Conservation (phyloP, 768 basidiomycete species). For the Kwoniella europaea region DNA sequence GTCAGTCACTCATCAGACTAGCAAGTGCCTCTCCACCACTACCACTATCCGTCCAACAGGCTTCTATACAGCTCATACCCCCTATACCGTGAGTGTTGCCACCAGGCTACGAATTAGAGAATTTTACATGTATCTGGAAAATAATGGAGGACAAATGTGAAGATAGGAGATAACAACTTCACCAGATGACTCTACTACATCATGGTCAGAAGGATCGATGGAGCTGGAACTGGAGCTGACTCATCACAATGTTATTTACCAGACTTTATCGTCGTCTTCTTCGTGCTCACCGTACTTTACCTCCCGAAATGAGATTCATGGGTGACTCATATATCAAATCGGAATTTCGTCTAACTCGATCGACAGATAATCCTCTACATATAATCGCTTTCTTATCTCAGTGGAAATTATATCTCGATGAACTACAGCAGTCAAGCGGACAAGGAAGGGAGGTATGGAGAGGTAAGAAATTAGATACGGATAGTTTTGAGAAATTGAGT, state of each 20-base stretch:
- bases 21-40: constrained; percentile 68
- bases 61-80: constrained; percentile 74
- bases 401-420: constrained; percentile 91
- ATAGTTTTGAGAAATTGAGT: constrained; percentile 62
- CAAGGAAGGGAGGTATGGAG: constrained; percentile 34
- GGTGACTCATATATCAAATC: constrained; percentile 86
- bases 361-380: constrained; percentile 80
- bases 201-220: no score
- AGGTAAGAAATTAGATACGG: constrained; percentile 55
- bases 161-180: no score
- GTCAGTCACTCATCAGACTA: constrained; percentile 35
- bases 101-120: background rate
- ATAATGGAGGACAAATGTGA: no score
- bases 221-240: no score
- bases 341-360: constrained; percentile 83
- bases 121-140: no score
- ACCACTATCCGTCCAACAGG: constrained; percentile 67
- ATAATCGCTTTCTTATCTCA: constrained; percentile 94
- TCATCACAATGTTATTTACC: background rate
- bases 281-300: constrained; percentile 75
- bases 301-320: constrained; percentile 77
- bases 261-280: constrained; percentile 83
- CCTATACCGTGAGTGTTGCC: constrained; percentile 72
- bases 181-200: no score
- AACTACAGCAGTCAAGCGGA: constrained; percentile 60